A percentile compares a stretch with the other conserved stretches of the same genome.
These are phyloP conservation scores for Tetratostichococcus sp. DNA, from an alignment of 139 green algal species.

Conservation along the genomic window DNA sequence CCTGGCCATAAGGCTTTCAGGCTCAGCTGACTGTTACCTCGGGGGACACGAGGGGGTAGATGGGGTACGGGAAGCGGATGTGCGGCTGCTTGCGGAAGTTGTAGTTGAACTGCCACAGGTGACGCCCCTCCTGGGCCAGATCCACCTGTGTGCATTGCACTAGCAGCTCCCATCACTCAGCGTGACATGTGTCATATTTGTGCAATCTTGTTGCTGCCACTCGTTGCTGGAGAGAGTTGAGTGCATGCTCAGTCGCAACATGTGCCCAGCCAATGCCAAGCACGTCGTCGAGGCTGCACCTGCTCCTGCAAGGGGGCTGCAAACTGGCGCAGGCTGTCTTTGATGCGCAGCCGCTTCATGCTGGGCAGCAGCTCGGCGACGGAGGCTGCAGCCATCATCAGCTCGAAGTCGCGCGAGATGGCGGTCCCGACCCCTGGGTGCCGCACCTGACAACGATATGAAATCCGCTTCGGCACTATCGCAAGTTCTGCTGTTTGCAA, in stretches of 20 bases:
- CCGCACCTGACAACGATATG: slow-evolving; percentile 43
- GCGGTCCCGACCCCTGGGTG: slow-evolving; percentile 84
- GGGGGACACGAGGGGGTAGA: slow-evolving; percentile 85
- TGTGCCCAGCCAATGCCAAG: too few species aligned
- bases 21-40: not conserved
- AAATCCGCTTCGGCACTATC: too few species aligned
- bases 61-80: slow-evolving; percentile 84
- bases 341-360: slow-evolving; percentile 64
- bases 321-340: slow-evolving; percentile 94
- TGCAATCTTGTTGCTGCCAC: too few species aligned
- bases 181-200: too few species aligned
- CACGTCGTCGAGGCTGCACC: too few species aligned
- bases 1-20: too few species aligned
- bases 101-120: slow-evolving; percentile 90
- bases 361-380: slow-evolving; percentile 44
- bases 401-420: slow-evolving; percentile 89
- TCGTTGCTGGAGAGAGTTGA: too few species aligned
- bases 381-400: slow-evolving; percentile 82
- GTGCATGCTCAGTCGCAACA: too few species aligned
- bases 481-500: too few species aligned
- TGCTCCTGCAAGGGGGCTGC: slow-evolving; percentile 91
- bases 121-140: slow-evolving; percentile 78
- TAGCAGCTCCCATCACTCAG: too few species aligned
- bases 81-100: slow-evolving; percentile 79
- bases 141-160: slow-evolving; percentile 80